Conservation (phyloP, 768 basidiomycete genomes). For the Candolleomyces eurysporus region DNA sequence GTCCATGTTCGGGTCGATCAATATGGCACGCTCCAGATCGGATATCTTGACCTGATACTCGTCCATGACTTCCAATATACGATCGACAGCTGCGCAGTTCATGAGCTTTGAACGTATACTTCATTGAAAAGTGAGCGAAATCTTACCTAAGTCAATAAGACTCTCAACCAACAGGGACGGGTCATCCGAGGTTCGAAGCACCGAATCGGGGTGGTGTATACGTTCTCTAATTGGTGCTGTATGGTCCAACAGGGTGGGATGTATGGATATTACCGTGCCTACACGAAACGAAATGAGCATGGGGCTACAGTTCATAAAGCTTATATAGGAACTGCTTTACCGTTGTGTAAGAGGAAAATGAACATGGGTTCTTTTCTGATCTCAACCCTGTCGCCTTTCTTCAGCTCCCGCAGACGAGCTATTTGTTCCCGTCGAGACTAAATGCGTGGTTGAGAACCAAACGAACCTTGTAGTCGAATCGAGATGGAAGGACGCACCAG, state of each 20-base stretch:
- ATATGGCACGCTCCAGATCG: slow-evolving; percentile 54
- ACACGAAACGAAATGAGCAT: background rate
- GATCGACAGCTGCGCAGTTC: slow-evolving; percentile 52
- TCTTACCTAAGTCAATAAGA: slow-evolving; percentile 50
- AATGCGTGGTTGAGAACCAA: background rate
- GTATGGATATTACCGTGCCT: slow-evolving; percentile 63
- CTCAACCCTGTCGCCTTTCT: slow-evolving; percentile 52
- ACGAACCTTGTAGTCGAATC: background rate
- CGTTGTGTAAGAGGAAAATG: slow-evolving; percentile 64
- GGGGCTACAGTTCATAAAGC: background rate
- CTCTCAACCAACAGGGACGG: slow-evolving; percentile 60
- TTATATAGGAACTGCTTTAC: slow-evolving; percentile 18
- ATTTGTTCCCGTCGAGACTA: slow-evolving; percentile 19
- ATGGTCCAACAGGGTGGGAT: slow-evolving; percentile 44
- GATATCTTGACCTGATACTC: slow-evolving; percentile 63
- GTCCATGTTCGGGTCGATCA: slow-evolving; percentile 56
- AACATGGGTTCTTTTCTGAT: slow-evolving; percentile 60
- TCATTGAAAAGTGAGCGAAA: background rate
- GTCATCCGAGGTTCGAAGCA: slow-evolving; percentile 60
- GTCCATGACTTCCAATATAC: slow-evolving; percentile 61
- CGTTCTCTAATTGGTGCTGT: slow-evolving; percentile 57
- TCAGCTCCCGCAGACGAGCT: slow-evolving; percentile 25
- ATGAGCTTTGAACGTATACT: background rate
- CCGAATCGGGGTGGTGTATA: slow-evolving; percentile 54
- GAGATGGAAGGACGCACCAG: slow-evolving; percentile 15